Evolutionary conservation across 1,284 basidiomycete species (phyloP).

Genomic region (Rhodotorula sp.): DNA sequence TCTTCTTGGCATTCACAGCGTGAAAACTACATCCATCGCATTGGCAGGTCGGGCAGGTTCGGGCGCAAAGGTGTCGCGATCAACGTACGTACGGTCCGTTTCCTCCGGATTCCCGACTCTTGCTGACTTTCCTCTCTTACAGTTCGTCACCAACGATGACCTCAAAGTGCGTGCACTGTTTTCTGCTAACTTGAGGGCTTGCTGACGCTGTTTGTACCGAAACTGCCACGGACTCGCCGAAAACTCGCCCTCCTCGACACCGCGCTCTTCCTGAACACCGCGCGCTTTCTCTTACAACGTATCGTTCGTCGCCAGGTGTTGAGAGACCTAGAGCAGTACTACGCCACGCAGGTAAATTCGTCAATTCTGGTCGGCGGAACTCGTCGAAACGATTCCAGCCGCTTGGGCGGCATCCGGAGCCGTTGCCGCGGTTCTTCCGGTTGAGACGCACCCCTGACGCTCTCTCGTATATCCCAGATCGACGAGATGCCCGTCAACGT

Average conservation of each 20-base stretch:
- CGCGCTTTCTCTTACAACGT: neutral
- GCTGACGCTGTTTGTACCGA: neutral
- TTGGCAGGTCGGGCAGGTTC: conserved; percentile 88
- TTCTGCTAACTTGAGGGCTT: neutral
- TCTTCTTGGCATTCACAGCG: conserved; percentile 64
- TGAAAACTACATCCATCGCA: conserved; percentile 98
- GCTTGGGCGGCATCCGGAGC: neutral
- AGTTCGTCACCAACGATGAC: conserved; percentile 90
- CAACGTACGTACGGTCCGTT: conserved; percentile 59
- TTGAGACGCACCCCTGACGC: neutral
- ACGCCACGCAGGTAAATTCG: conserved; percentile 38
- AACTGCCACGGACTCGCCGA: too few relatives aligned
- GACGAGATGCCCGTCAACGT: conserved; percentile 30
- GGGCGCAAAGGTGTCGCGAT: conserved; percentile 61
- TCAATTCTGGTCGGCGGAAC: neutral
- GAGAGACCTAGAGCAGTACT: conserved; percentile 71
- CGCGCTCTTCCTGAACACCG: neutral
- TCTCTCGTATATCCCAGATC: conserved; percentile 1
- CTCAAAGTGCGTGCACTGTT: conserved; percentile 54
- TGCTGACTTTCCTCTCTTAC: neutral
- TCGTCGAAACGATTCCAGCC: neutral
- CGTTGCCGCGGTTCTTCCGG: too few relatives aligned
- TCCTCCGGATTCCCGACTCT: neutral
- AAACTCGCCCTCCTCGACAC: neutral
- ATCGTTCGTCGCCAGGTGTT: conserved; percentile 55